phyloP scores from a whole-genome alignment of 1,139 yeast genomes.

The Yamadazyma trypodendri region DNA sequence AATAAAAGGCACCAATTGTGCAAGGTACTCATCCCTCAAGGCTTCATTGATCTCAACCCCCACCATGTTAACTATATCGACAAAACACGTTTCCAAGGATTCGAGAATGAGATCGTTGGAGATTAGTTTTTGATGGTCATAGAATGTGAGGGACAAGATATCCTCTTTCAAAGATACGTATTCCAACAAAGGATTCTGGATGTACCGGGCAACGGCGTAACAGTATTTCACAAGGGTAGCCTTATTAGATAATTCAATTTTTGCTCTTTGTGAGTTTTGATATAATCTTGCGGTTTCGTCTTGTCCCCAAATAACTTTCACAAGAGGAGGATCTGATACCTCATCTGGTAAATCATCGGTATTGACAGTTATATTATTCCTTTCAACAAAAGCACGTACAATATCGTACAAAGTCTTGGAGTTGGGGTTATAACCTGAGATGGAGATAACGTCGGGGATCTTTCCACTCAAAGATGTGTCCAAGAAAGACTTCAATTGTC shows the following conservation, averaged over 20 bases:
- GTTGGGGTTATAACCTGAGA: slow-evolving; percentile 83
- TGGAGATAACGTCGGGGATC: slow-evolving; percentile 84
- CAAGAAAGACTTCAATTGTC: slow-evolving; percentile 44
- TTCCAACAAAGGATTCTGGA: slow-evolving; percentile 88
- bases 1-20: slow-evolving; percentile 70
- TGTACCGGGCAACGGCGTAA: slow-evolving; percentile 84
- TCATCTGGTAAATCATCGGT: slow-evolving; percentile 43
- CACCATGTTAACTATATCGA: slow-evolving; percentile 85
- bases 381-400: slow-evolving; percentile 56
- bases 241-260: slow-evolving; percentile 81
- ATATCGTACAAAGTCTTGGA: slow-evolving; percentile 62
- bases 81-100: slow-evolving; percentile 79
- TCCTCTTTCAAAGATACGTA: slow-evolving; percentile 80
- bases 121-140: slow-evolving; percentile 71
- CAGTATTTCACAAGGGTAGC: slow-evolving; percentile 82
- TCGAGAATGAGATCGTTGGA: slow-evolving; percentile 62
- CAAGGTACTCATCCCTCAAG: slow-evolving; percentile 68
- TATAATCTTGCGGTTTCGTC: slow-evolving; percentile 92
- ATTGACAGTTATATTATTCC: slow-evolving; percentile 54
- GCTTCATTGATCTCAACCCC: slow-evolving; percentile 95
- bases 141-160: slow-evolving; percentile 67
- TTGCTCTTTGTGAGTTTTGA: slow-evolving; percentile 78
- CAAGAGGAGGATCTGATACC: slow-evolving; percentile 40
- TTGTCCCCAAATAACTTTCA: slow-evolving; percentile 76
- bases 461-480: slow-evolving; percentile 35